Conservation (phyloP, 2,329 filamentous ascomycete species). For the Plenodomus biglobosus region DNA sequence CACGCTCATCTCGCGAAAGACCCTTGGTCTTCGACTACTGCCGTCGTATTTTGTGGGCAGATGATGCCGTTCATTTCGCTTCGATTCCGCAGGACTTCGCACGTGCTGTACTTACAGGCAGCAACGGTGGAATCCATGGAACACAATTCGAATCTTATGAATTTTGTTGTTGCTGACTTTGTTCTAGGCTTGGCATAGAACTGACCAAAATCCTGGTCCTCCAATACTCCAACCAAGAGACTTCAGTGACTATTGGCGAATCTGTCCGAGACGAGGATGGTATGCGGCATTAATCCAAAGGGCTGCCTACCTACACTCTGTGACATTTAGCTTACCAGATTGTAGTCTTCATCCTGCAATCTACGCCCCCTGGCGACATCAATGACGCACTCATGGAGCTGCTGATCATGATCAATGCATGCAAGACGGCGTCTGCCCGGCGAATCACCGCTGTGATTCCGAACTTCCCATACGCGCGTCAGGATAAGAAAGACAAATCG, state of each 20-base stretch:
- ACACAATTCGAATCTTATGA: background rate
- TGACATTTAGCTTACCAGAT: conserved; percentile 23
- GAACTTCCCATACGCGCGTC: conserved; percentile 93
- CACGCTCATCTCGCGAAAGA: conserved; percentile 5
- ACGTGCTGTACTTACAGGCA: background rate
- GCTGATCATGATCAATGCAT: conserved; percentile 97
- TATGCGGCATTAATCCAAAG: conserved; percentile 43
- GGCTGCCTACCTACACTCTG: background rate
- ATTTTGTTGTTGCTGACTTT: conserved; percentile 16
- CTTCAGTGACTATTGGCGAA: conserved; percentile 90
- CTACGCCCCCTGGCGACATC: conserved; percentile 91
- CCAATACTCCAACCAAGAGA: conserved; percentile 86
- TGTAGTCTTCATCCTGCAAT: conserved; percentile 90
- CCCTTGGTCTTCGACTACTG: background rate
- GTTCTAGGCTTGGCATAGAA: conserved; percentile 69
- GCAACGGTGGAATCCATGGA: background rate
- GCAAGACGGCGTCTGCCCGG: conserved; percentile 79
- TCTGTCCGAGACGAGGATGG: conserved; percentile 95
- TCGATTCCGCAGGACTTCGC: background rate
- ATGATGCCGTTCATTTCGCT: background rate
- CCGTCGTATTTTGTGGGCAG: background rate
- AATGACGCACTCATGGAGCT: conserved; percentile 99
- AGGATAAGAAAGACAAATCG: conserved; percentile 97
- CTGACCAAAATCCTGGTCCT: conserved; percentile 77
- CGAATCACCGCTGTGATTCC: conserved; percentile 94